phyloP scores from a whole-genome alignment of 2,329 filamentous ascomycete species.

The Kalaharituber pfeilii region DNA sequence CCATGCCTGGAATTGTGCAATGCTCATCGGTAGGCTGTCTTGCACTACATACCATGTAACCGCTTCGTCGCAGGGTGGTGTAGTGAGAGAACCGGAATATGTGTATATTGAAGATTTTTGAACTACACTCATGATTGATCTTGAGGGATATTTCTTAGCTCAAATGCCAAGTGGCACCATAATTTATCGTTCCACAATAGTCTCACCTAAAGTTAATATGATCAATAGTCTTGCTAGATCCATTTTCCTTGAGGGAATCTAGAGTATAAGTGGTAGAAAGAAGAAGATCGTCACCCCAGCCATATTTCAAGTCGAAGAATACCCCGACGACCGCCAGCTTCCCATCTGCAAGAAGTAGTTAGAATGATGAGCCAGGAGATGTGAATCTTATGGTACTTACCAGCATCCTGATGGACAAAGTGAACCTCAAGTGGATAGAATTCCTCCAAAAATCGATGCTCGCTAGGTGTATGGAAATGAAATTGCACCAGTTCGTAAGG shows the following conservation, averaged over 20 bases:
- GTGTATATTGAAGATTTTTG: constrained; percentile 16
- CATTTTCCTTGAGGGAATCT: neutral
- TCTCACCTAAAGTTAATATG: constrained; percentile 13
- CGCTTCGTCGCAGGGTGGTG: constrained; percentile 34
- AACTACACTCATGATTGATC: constrained; percentile 5
- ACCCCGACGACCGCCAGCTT: constrained; percentile 27
- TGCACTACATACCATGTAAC: constrained; percentile 35
- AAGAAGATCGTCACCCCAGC: constrained; percentile 13
- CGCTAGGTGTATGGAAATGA: constrained; percentile 36
- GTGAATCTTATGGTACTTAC: neutral
- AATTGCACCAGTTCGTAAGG: constrained; percentile 32
- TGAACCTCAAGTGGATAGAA: constrained; percentile 30
- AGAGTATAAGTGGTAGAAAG: constrained; percentile 6
- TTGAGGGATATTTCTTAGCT: constrained; percentile 3
- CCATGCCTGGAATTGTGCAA: constrained; percentile 28
- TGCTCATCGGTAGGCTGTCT: constrained; percentile 28
- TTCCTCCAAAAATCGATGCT: constrained; percentile 28
- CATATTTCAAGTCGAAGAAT: constrained; percentile 24
- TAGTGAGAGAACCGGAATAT: constrained; percentile 35
- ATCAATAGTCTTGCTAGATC: constrained; percentile 6
- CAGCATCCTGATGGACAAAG: constrained; percentile 27
- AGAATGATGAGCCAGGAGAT: neutral
- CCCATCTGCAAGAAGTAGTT: neutral
- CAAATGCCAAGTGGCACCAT: neutral
- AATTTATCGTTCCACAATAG: constrained; percentile 3